Evolutionary conservation across 2,329 filamentous ascomycete genomes (phyloP), one percentile per base, ranked within the genome.

Genomic region (Diaporthe sp.): DNA sequence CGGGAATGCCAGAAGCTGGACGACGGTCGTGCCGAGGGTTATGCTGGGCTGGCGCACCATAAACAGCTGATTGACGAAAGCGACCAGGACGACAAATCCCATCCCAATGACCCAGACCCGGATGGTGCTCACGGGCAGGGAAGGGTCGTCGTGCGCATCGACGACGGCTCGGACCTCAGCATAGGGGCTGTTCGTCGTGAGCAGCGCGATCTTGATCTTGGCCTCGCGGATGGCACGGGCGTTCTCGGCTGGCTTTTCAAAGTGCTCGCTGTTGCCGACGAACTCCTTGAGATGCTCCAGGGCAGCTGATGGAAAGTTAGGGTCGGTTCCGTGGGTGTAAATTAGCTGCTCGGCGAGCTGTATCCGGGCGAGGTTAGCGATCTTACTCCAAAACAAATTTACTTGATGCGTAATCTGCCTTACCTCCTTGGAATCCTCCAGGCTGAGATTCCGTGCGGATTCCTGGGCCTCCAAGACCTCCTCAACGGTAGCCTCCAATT

Each of bases 31-130:
- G 77, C 87, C 85, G 78, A 92, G 87, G 22, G 82, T 85, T 77
- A 92, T 91, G 60, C 85, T 83, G 0, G 90, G 90, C 76, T 89
- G 86, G 15, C 90, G 88, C 76, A 91, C 88, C 71, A 87, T 88
- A 80, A 92, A 91, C 70, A 92, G 86, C 83, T 90, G 88, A 79
- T 92, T 91, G 79, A 88, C 84, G 70, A 88, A 88, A 58, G 87
- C 85, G 51, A 89, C 83, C 31, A 88, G 77, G 47, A 86, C 82
- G 12, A 87, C 85, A 75, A 90, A 90, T 57, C 85, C 78, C n/a
- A 89, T 80, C 20, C 89, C 89, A 39, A 91, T 88, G n/a, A 82
- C 79, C 88, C 89, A 90, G 73, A 86, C 87, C 15, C 89, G 87
- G 71, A 91, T 85, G 1, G 90, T 92, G 28, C 88, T 90, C 74